A percentile compares a stretch with the other conserved stretches of the same genome.
Evolutionary conservation across 768 basidiomycete genomes (phyloP).

Genomic region (Cantharellus cinnabarinus): DNA sequence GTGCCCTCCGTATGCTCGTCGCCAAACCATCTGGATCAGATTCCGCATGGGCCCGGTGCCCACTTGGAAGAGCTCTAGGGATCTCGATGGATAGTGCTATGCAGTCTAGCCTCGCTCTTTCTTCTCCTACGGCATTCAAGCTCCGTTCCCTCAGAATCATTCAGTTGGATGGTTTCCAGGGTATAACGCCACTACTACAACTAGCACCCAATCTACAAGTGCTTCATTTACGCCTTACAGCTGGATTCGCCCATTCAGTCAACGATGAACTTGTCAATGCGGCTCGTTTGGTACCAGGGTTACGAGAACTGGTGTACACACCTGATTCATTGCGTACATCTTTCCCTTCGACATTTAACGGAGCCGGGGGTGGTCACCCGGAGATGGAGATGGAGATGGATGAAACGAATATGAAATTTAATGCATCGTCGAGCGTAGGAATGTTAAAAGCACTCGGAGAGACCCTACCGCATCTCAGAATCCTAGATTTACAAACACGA

Average conservation of each 20-base stretch:
- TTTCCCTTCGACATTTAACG: neutral
- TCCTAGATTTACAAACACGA: neutral
- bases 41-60: neutral
- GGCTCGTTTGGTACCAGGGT: neutral
- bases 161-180: neutral
- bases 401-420: neutral
- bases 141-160: neutral
- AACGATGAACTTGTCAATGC: neutral
- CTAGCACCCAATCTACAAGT: constrained; percentile 4
- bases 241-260: neutral
- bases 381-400: neutral
- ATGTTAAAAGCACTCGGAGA: neutral
- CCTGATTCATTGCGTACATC: constrained; percentile 3
- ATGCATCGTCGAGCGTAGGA: neutral
- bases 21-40: neutral
- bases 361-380: neutral
- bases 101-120: neutral
- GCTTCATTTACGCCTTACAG: constrained; percentile 4
- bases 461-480: neutral
- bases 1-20: neutral
- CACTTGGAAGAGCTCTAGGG: neutral
- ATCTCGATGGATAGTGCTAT: neutral
- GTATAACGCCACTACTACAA: neutral
- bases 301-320: neutral
- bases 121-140: neutral